These are phyloP conservation scores for Skeletonema menzelii DNA, from an alignment of 108 stramenopile genomes.

Conservation along the genomic window DNA sequence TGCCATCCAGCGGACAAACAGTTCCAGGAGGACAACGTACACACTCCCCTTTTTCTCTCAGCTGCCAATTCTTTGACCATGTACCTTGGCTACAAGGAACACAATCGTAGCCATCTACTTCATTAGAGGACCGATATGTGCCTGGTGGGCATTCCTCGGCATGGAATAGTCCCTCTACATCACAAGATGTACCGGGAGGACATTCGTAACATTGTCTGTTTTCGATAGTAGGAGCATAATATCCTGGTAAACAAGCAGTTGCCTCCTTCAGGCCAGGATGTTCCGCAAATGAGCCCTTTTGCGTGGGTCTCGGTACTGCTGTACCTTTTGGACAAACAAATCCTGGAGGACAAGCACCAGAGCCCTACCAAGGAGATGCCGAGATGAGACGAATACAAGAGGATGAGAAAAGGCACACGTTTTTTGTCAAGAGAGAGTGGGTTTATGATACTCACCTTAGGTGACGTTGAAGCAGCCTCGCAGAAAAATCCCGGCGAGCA, in stretches of 20 bases:
- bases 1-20: conserved; percentile 78
- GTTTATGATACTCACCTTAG: background rate
- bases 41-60: conserved; percentile 82
- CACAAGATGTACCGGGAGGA: conserved; percentile 41
- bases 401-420: background rate
- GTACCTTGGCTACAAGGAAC: conserved; percentile 87
- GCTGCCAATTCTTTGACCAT: conserved; percentile 90
- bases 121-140: conserved; percentile 31
- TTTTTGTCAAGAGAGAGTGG: background rate
- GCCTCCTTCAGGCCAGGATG: conserved; percentile 67
- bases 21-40: conserved; percentile 73
- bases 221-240: conserved; percentile 79
- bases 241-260: conserved; percentile 67
- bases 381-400: background rate
- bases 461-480: conserved; percentile 54
- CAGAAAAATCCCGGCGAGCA: conserved; percentile 84
- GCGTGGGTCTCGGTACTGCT: conserved; percentile 77
- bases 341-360: conserved; percentile 74
- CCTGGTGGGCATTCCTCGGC: conserved; percentile 47
- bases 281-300: conserved; percentile 70
- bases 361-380: conserved; percentile 46
- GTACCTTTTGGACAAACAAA: conserved; percentile 84
- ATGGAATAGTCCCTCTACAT: conserved; percentile 29
- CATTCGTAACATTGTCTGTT: conserved; percentile 42
- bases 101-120: conserved; percentile 45